Evolutionary conservation across 192 early-diverging fungal genomes (phyloP).

Genomic region (Paraglomus occultum): DNA sequence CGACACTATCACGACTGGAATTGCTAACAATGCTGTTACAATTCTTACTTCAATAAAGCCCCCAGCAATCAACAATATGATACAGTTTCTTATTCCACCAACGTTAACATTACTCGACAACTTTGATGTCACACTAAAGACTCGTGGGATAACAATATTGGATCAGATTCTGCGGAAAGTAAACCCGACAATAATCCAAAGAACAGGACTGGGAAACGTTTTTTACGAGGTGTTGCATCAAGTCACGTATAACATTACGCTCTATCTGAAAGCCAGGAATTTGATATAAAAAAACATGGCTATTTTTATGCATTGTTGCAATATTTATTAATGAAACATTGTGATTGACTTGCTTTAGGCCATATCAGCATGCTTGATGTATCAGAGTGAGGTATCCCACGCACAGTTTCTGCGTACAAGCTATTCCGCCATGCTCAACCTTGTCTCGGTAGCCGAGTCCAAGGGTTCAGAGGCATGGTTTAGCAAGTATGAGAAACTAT

Average conservation of each 20-base stretch:
- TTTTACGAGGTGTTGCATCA: constrained; percentile 12
- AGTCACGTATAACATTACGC: too few species aligned
- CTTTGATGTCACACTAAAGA: constrained; percentile 28
- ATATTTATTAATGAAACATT: background rate
- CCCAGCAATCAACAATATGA: constrained; percentile 15
- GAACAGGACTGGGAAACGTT: constrained; percentile 26
- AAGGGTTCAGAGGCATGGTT: background rate
- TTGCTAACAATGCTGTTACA: background rate
- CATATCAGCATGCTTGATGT: constrained; percentile 20
- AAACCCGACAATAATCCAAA: constrained; percentile 5
- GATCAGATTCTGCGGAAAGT: constrained; percentile 24
- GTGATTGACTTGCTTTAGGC: background rate
- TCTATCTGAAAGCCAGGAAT: too few species aligned
- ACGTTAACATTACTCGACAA: constrained; percentile 31
- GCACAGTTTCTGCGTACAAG: constrained; percentile 11
- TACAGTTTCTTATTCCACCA: constrained; percentile 28
- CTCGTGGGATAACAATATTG: constrained; percentile 14
- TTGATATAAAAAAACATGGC: too few species aligned
- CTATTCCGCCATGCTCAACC: constrained; percentile 21
- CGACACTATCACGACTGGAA: too few species aligned
- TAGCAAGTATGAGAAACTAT: constrained; percentile 20
- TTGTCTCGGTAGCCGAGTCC: constrained; percentile 7
- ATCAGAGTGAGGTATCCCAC: constrained; percentile 22
- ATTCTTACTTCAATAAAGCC: background rate
- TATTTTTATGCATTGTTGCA: background rate